Evolutionary conservation across 208 protist species (phyloP).

Genomic region (Leishmania turanica): DNA sequence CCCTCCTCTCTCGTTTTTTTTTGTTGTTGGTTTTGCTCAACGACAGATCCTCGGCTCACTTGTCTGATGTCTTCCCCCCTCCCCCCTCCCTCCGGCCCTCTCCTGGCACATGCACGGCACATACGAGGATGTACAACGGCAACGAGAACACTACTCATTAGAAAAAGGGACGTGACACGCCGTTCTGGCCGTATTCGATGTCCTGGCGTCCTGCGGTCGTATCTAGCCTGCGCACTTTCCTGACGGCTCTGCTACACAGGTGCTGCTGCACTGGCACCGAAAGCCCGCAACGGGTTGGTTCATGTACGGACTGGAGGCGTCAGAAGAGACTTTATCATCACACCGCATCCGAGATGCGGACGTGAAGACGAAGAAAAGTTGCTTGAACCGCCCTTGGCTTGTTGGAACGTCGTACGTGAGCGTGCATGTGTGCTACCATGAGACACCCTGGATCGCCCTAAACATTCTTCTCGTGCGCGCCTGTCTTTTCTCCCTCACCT

Average conservation of each 20-base stretch:
- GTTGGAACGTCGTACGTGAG: neutral
- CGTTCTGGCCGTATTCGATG: neutral
- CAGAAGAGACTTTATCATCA: neutral
- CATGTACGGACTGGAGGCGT: neutral
- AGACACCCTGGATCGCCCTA: neutral
- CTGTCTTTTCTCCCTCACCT: neutral
- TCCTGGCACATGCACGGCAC: too few relatives aligned
- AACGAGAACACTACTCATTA: neutral
- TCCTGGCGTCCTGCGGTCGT: neutral
- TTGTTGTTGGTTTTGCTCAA: too few relatives aligned
- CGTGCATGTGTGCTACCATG: neutral
- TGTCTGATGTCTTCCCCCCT: too few relatives aligned
- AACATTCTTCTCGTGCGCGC: neutral
- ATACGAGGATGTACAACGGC: too few relatives aligned
- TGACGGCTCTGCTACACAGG: neutral
- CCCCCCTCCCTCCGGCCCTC: too few relatives aligned
- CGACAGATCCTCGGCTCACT: too few relatives aligned
- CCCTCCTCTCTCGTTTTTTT: too few relatives aligned
- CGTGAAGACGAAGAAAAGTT: neutral
- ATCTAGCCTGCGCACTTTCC: neutral
- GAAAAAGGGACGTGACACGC: neutral
- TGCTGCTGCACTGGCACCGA: neutral
- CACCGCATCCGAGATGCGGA: neutral
- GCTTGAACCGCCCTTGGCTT: neutral
- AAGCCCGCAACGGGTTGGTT: neutral